Conservation (phyloP, 139 green algal genomes). For the Volvox africanus region DNA sequence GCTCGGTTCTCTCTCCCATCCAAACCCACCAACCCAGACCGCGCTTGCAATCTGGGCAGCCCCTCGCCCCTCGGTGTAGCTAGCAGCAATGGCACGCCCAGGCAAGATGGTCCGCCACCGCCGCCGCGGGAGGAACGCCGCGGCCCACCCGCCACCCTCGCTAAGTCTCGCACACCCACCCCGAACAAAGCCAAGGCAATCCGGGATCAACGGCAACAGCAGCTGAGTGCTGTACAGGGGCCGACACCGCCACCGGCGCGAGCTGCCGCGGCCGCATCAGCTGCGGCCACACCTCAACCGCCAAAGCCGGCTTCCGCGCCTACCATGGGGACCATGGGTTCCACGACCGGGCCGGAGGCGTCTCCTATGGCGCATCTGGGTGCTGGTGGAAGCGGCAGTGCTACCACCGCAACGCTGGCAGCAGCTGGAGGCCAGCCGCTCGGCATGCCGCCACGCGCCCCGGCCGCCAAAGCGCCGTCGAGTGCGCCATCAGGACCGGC, state of each 20-base stretch:
- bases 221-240: neutral
- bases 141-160: slow-evolving; percentile 37
- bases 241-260: neutral
- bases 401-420: neutral
- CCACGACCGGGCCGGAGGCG: neutral
- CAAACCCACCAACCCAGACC: slow-evolving; percentile 11
- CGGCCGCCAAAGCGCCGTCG: neutral
- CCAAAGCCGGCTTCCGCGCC: slow-evolving; percentile 31
- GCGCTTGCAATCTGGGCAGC: slow-evolving; percentile 23
- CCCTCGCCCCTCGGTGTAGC: neutral
- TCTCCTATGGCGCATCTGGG: neutral
- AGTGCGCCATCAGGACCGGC: slow-evolving; percentile 2
- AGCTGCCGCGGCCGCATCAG: neutral
- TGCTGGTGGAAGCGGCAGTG: neutral
- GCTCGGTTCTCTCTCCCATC: no score
- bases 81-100: no score
- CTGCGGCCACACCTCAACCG: neutral
- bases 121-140: slow-evolving; percentile 8
- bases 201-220: slow-evolving; percentile 53
- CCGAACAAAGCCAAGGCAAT: slow-evolving; percentile 62
- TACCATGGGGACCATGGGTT: neutral
- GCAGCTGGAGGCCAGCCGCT: neutral
- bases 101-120: neutral
- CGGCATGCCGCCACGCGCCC: slow-evolving; percentile 11
- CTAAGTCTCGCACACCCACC: slow-evolving; percentile 56